Base-by-base conservation (phyloP, 495 filamentous ascomycete genomes). In the Penicillium chermesinum region DNA sequence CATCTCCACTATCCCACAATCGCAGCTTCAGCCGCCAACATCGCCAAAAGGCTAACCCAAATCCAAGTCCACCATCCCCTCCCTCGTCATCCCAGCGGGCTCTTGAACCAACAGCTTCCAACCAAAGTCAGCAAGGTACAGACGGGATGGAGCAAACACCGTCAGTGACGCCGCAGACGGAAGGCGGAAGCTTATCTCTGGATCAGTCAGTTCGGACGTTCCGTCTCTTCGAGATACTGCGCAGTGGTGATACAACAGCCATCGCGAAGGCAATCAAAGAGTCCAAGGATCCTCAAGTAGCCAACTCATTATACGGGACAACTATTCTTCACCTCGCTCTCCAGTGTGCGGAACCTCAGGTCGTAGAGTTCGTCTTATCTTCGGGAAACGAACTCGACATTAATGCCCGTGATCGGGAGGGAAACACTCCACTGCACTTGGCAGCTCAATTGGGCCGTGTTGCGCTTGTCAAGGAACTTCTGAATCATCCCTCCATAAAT, bases 181-280 rank as follows among this genome's bases (percentile, higher is more conserved):
- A 72, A 27, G 53, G 56, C 36, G 60, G 55, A 7, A 63, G 53
- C 38, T 61, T 74, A 55, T 85, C 88, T 0, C 88, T 98, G 33
- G 91, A 98, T 57, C 88, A 96, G 63, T 96, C 93, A 0, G 91
- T 98, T 30, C 80, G 83, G 52, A 89, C 91, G 50, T 98, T 97
- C 69, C 83, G 90, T 50, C 79, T 97, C 19, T 96, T 96, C 59
- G 93, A 96, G 66, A 83, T 89, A 14, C 71, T 98, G 44, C 79
- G 94, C 50, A 91, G 80, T 59, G 93, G 93, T 12, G 90, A 98
- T 54, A 93, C 88, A 1, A 86, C 81, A 16, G 88, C 88, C 3
- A 96, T 98, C 58, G 86, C 86, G 19, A 89, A 86, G 59, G 90
- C 88, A 7, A 86, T 96, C 50, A 84, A 85, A 46, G 89, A 95